phyloP scores from a whole-genome alignment of 1,284 basidiomycete genomes.

The Trametes sp. region DNA sequence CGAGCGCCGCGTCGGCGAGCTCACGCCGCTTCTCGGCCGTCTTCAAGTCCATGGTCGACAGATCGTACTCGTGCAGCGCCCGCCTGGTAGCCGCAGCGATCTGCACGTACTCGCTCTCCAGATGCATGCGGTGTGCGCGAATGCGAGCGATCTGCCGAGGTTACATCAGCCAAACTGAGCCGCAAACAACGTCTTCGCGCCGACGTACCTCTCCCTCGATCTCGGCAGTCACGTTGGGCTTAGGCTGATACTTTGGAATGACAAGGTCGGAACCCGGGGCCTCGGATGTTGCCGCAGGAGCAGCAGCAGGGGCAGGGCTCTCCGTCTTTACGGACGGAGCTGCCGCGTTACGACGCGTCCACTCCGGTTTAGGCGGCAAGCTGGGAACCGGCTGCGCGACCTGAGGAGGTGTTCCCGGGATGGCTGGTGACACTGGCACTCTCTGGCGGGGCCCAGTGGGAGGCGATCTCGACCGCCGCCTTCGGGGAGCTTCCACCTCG shows the following conservation, averaged over 20 bases:
- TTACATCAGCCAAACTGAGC: not conserved
- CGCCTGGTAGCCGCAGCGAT: conserved; percentile 54
- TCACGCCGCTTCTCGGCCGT: conserved; percentile 62
- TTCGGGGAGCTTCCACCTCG: conserved; percentile 15
- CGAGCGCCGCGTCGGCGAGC: conserved; percentile 62
- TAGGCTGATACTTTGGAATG: conserved; percentile 24
- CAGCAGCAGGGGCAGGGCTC: conserved; percentile 1
- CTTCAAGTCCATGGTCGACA: conserved; percentile 63
- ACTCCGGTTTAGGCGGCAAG: conserved; percentile 33
- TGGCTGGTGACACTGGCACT: conserved; percentile 28
- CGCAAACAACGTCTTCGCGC: not conserved
- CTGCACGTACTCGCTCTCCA: conserved; percentile 51
- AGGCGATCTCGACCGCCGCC: conserved; percentile 33
- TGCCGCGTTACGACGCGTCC: conserved; percentile 26
- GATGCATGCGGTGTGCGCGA: conserved; percentile 48
- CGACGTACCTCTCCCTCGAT: conserved; percentile 30
- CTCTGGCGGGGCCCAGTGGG: conserved; percentile 31
- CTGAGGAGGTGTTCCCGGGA: conserved; percentile 29
- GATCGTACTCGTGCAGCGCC: conserved; percentile 66
- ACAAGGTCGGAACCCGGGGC: conserved; percentile 12
- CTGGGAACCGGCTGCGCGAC: conserved; percentile 18
- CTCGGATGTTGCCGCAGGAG: conserved; percentile 14
- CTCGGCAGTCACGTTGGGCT: conserved; percentile 14
- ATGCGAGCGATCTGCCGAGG: conserved; percentile 41
- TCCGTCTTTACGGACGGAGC: conserved; percentile 19